Evolutionary conservation across 495 filamentous ascomycete genomes (phyloP), one percentile per base, ranked within the genome.

Genomic region (Lasiosphaeria hispida): DNA sequence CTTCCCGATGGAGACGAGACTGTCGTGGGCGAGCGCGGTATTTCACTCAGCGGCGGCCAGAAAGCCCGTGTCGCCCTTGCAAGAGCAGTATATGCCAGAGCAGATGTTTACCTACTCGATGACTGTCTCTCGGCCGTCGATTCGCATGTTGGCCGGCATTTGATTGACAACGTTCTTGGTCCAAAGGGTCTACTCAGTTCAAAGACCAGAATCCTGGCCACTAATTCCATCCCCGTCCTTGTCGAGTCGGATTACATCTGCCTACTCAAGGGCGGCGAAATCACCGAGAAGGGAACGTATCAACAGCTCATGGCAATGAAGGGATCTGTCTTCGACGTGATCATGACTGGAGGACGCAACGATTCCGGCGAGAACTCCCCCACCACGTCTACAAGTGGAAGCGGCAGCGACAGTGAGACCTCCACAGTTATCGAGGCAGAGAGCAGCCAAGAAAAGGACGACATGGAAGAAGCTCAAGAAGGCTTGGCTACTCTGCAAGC

Each of bases 1-100:
- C 81, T 99, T 30, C 95, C 95, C 5, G 95, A 99, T 71, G 94
- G 95, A 13, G 95, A 99, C 66, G 88, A 92, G 66, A 99, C 95
- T 0, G 86, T 97, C 68, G 95, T 99, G 54, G 94, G 94, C 57
- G 94, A 99, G 73, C 87, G 96, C 60, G 95, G 95, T 14, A 99
- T 99, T 36, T 97, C 94, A 5, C 81, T 99, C 37, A 97, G 93
- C 48, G 95, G 95, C 57, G 95, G 95, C 38, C 95, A 99, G 72
- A 97, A 95, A 74, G 94, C 95, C 55, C 86, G 95, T 13, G 78
- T 99, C 63, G 94, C 92, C n/a, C 79, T 99, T 52, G 95, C 95
- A 11, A 81, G 95, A 68, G 95, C 95, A 47, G 95, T 99, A 2
- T 99, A 99, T 69, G 93, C 95, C 55, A 84, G 95, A 61, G 90